Evolutionary conservation across 352 stramenopile species (phyloP).

Genomic region (Plasmopara viticola): DNA sequence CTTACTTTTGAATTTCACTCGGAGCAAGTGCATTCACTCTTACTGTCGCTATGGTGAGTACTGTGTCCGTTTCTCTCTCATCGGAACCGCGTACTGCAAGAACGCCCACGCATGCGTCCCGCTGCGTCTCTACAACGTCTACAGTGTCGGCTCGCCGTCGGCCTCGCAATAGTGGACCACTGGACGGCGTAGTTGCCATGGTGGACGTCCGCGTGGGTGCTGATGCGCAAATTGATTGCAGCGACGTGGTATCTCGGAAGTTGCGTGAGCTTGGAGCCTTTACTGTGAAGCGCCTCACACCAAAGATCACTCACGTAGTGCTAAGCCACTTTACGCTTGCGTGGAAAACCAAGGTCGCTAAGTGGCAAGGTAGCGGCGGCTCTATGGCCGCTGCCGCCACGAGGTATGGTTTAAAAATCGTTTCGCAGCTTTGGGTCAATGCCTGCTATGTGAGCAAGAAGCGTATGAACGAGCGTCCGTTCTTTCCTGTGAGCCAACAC

Average conservation of each 20-base stretch:
- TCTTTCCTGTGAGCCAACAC: slow-evolving; percentile 65
- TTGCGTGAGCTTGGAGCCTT: slow-evolving; percentile 53
- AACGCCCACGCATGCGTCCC: slow-evolving; percentile 3
- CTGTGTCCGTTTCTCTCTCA: slow-evolving; percentile 59
- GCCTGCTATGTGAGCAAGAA: slow-evolving; percentile 67
- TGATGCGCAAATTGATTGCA: slow-evolving; percentile 76
- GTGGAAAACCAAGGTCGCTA: slow-evolving; percentile 69
- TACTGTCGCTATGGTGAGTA: slow-evolving; percentile 35
- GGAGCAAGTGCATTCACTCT: neutral
- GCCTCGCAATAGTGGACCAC: slow-evolving; percentile 12
- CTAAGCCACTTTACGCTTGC: slow-evolving; percentile 55
- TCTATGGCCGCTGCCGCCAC: slow-evolving; percentile 24
- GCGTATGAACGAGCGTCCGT: slow-evolving; percentile 58
- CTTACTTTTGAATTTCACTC: slow-evolving; percentile 7
- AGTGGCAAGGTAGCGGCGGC: slow-evolving; percentile 45
- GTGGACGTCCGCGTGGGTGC: slow-evolving; percentile 68
- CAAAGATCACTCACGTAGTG: slow-evolving; percentile 72
- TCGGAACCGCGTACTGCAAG: slow-evolving; percentile 5
- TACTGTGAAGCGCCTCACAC: slow-evolving; percentile 59
- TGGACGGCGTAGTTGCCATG: slow-evolving; percentile 54
- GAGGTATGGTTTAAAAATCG: slow-evolving; percentile 53
- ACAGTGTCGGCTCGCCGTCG: slow-evolving; percentile 10
- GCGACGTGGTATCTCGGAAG: slow-evolving; percentile 57
- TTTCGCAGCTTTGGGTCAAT: slow-evolving; percentile 84
- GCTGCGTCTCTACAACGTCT: slow-evolving; percentile 4